Evolutionary conservation across 352 stramenopile genomes (phyloP), one percentile per base, ranked within the genome.

Genomic region (Pythium brachiatum): DNA sequence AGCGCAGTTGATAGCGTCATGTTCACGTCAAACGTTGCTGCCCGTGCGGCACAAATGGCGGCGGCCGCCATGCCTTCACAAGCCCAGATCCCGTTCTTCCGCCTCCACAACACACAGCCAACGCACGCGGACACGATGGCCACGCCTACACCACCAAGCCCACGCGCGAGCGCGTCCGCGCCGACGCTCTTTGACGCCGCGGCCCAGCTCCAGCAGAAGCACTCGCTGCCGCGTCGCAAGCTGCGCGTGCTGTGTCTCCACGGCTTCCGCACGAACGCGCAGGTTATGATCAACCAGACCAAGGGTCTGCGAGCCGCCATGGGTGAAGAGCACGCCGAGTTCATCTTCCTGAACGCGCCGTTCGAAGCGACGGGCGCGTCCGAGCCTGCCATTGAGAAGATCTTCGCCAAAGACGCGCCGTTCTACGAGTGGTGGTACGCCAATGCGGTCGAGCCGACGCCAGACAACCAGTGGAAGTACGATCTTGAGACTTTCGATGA

Each of bases 371-470:
- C 23, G 3, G 67, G 62, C 11, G 46, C 62, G 16, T 62, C 64
- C 9, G 56, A 74, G 29, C 54, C 60, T 1, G 54, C 55, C 34
- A 63, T 74, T 8, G 46, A 64, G 34, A 58, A 50, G 11, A 38
- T 61, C 23, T 58, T 70, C 57, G 57, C 50, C 3, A 32, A 75
- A 6, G 69, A 76, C 43, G 67, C 70, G 26, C 60, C 73, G 16
- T 83, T 83, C 56, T 81, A 69, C 53, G 75, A 81, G 66, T 83
- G 75, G 73, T 80, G 66, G 72, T 68, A 79, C 31, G 64, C 25
- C 51, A 65, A 61, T 23, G 51, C 52, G 1, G 59, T 60, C 16
- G 53, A 71, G 18, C 18, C 55, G 25, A 20, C 69, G 5, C 20
- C 61, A 5, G 53, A 72, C 16, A 23, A 72, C 21, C 54, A 63